Evolutionary conservation across 257 asterid species (phyloP).

Genomic region (Knoxia roxburghii): DNA sequence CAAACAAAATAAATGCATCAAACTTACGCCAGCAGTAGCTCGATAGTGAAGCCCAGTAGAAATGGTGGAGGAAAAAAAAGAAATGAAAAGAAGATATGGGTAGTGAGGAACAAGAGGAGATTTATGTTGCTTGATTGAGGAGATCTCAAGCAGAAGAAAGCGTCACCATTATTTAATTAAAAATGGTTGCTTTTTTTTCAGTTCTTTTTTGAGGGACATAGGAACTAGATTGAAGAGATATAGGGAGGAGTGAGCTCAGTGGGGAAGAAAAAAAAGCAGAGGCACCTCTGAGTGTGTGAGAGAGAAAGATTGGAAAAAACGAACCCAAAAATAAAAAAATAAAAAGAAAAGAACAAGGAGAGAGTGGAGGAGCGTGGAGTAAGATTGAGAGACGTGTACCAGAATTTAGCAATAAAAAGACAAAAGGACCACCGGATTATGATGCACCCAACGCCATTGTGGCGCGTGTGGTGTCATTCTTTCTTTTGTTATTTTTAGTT

Average conservation of each 20-base stretch:
- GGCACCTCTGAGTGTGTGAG: slow-evolving; percentile 17
- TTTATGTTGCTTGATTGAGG: slow-evolving; percentile 10
- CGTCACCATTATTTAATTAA: neutral
- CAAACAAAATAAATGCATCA: slow-evolving; percentile 14
- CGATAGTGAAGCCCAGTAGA: slow-evolving; percentile 20
- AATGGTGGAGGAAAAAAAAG: slow-evolving; percentile 4
- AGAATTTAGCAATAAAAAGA: slow-evolving; percentile 6
- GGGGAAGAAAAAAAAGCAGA: neutral
- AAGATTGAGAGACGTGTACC: slow-evolving; percentile 4
- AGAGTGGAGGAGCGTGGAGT: slow-evolving; percentile 1
- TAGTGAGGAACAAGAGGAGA: neutral
- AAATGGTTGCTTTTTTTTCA: neutral
- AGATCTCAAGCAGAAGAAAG: slow-evolving; percentile 23
- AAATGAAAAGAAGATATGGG: slow-evolving; percentile 6
- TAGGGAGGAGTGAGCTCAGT: neutral
- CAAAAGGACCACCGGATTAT: slow-evolving; percentile 11
- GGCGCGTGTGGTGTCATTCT: slow-evolving; percentile 16
- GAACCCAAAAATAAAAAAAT: neutral
- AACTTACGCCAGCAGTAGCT: slow-evolving; percentile 43
- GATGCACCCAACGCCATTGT: slow-evolving; percentile 3
- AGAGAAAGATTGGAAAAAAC: slow-evolving; percentile 13
- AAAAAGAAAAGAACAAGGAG: slow-evolving; percentile 11
- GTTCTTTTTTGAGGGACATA: neutral
- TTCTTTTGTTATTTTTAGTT: too few relatives aligned
- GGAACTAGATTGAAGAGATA: slow-evolving; percentile 6